Percentiles rank a stretch among this genome's conserved stretches.
Conservation (phyloP, 2,329 filamentous ascomycete genomes). For the Fusarium dimerum region DNA sequence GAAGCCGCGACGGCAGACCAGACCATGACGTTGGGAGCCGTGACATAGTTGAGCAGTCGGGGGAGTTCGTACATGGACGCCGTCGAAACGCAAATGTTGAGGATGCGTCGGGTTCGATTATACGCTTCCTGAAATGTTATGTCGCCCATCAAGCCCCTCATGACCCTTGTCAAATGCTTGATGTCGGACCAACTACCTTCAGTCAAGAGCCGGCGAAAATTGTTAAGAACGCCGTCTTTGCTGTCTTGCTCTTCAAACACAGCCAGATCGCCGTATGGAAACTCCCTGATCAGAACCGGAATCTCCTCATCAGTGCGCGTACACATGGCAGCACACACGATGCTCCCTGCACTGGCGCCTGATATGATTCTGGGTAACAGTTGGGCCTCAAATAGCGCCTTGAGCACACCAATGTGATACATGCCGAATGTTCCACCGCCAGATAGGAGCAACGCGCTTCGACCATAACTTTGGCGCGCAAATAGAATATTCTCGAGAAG, state of each 20-base stretch:
- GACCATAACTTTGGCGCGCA: slow-evolving; percentile 79
- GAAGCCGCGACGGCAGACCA: slow-evolving; percentile 97
- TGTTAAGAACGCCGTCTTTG: slow-evolving; percentile 65
- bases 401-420: slow-evolving; percentile 87
- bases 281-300: slow-evolving; percentile 65
- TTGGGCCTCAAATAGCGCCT: slow-evolving; percentile 72
- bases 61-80: slow-evolving; percentile 86
- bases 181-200: slow-evolving; percentile 85
- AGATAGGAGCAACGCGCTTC: slow-evolving; percentile 79
- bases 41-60: slow-evolving; percentile 86
- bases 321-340: slow-evolving; percentile 80
- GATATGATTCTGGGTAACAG: slow-evolving; percentile 85
- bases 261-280: slow-evolving; percentile 76
- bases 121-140: slow-evolving; percentile 96
- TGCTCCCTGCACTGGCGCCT: slow-evolving; percentile 83
- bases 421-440: slow-evolving; percentile 90
- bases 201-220: slow-evolving; percentile 74
- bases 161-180: slow-evolving; percentile 75
- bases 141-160: slow-evolving; percentile 79
- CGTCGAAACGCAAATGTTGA: slow-evolving; percentile 92
- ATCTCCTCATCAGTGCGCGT: slow-evolving; percentile 78
- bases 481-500: slow-evolving; percentile 69
- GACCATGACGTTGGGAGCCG: slow-evolving; percentile 90
- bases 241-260: slow-evolving; percentile 70
- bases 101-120: slow-evolving; percentile 86